These are phyloP conservation scores for Neopestalotiopsis clavispora DNA, from an alignment of 2,329 filamentous ascomycete species.

Conservation along the genomic window DNA sequence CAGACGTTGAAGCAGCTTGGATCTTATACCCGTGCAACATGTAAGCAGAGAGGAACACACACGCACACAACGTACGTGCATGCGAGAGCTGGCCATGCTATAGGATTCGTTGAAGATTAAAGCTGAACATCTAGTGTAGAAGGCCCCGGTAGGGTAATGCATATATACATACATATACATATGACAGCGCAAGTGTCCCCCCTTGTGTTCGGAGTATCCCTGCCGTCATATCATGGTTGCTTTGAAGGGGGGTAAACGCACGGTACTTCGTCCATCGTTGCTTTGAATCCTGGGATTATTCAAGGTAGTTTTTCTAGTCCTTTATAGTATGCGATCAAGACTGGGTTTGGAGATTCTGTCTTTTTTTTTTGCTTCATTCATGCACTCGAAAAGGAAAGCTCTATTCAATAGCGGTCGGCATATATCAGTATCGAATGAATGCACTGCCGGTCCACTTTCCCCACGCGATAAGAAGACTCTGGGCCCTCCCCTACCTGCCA, in stretches of 20 bases:
- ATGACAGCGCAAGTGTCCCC: neutral
- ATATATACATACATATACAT: neutral
- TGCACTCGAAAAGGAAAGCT: neutral
- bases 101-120: neutral
- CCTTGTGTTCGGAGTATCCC: neutral
- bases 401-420: neutral
- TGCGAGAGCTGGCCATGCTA: neutral
- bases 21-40: slow-evolving; percentile 7
- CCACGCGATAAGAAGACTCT: neutral
- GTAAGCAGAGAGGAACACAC: slow-evolving; percentile 6
- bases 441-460: neutral
- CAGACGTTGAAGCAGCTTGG: neutral
- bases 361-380: neutral
- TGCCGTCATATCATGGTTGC: neutral
- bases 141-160: neutral
- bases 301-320: neutral
- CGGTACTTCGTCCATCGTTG: neutral
- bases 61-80: neutral
- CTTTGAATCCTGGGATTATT: neutral
- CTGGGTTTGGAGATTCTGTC: neutral
- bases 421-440: neutral
- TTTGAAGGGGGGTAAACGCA: neutral
- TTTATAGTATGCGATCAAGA: neutral
- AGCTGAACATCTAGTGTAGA: neutral
- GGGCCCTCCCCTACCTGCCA: neutral